A percentile compares a stretch with the other conserved stretches of the same genome.
phyloP scores from a whole-genome alignment of 805 yeast genomes.

The Sungouiozyma ichnusensis region DNA sequence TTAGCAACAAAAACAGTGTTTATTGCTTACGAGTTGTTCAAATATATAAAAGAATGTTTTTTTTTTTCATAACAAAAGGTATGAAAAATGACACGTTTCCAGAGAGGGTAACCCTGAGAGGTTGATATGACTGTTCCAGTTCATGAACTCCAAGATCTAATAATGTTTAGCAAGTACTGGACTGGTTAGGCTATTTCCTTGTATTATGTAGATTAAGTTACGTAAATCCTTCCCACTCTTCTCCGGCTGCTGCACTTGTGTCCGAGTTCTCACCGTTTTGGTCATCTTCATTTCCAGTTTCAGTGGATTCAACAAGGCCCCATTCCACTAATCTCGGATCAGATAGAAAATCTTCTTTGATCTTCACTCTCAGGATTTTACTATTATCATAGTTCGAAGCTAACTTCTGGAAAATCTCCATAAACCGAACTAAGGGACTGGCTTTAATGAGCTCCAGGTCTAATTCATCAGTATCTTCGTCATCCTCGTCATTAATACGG shows the following conservation, averaged over 20 bases:
- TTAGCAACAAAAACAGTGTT: too few species aligned
- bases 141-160: too few species aligned
- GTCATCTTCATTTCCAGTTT: conserved; percentile 22
- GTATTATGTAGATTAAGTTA: too few species aligned
- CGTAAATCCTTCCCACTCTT: conserved; percentile 35
- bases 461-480: conserved; percentile 31
- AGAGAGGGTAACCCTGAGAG: not conserved
- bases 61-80: too few species aligned
- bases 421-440: conserved; percentile 44
- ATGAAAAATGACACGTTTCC: not conserved
- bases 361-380: conserved; percentile 57
- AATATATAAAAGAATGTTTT: not conserved
- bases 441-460: conserved; percentile 24
- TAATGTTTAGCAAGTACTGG: too few species aligned
- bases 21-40: not conserved
- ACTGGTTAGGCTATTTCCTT: too few species aligned
- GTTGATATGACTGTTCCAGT: not conserved
- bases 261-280: conserved; percentile 19
- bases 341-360: conserved; percentile 51
- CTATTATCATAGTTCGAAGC: conserved; percentile 36
- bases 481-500: conserved; percentile 40
- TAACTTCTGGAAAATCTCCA: conserved; percentile 52
- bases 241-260: conserved; percentile 25
- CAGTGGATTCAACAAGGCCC: conserved; percentile 36
- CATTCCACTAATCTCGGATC: conserved; percentile 57